Evolutionary conservation across 345 rosid genomes (phyloP).

Genomic region (Eucalyptus cladocalyx): DNA sequence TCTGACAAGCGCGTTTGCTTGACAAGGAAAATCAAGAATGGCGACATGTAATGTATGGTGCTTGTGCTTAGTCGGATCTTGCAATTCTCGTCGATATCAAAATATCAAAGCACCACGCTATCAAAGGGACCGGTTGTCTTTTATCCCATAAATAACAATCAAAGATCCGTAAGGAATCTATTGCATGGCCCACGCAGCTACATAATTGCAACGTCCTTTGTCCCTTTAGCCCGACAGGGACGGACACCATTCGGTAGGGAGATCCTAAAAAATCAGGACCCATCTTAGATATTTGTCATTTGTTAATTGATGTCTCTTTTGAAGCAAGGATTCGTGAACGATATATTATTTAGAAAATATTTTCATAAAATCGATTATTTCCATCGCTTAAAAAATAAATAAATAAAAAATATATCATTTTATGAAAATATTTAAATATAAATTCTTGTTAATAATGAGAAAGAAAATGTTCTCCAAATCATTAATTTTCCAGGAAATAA

Average conservation of each 20-base stretch:
- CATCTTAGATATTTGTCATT: background rate
- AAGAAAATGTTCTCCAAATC: background rate
- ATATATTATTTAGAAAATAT: background rate
- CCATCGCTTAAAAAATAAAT: rapidly evolving
- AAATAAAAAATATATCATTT: rapidly evolving
- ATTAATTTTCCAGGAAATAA: background rate
- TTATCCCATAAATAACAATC: background rate
- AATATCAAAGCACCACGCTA: background rate
- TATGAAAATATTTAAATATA: background rate
- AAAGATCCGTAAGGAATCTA: background rate
- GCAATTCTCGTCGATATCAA: background rate
- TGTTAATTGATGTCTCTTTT: background rate
- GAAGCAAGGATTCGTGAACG: background rate
- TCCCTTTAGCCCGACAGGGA: background rate
- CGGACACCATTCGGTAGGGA: background rate
- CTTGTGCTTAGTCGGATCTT: background rate
- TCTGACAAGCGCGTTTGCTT: background rate
- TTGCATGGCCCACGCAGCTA: background rate
- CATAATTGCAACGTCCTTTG: background rate
- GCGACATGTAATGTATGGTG: background rate
- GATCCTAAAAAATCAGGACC: background rate
- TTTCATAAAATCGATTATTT: background rate
- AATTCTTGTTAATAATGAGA: background rate
- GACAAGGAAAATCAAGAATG: background rate
- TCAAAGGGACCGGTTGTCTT: background rate